Conservation (phyloP, 2,329 filamentous ascomycete genomes). For the Talaromyces sp. region DNA sequence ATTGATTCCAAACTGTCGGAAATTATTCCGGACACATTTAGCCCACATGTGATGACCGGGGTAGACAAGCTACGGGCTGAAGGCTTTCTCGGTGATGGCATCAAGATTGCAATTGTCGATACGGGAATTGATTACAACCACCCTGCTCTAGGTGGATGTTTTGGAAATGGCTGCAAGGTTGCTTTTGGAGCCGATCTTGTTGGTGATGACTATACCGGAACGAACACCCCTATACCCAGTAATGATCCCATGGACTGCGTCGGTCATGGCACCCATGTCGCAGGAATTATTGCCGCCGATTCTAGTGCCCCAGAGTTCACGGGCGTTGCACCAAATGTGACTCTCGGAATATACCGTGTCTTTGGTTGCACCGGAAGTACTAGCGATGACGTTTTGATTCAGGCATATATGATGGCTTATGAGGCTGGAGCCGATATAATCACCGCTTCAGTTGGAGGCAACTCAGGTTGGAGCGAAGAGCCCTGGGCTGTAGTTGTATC, state of each 20-base stretch:
- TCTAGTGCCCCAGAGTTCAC: slow-evolving; percentile 53
- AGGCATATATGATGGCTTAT: slow-evolving; percentile 58
- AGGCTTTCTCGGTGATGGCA: slow-evolving; percentile 21
- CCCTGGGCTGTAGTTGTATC: slow-evolving; percentile 18
- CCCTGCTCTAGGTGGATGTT: slow-evolving; percentile 62
- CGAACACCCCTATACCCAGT: slow-evolving; percentile 45
- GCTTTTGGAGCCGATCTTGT: slow-evolving; percentile 57
- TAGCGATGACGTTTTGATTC: slow-evolving; percentile 57
- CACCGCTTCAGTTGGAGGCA: slow-evolving; percentile 33
- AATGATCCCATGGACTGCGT: slow-evolving; percentile 54
- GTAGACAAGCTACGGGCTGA: slow-evolving; percentile 24
- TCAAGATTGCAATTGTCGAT: slow-evolving; percentile 22
- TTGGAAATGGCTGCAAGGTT: slow-evolving; percentile 58
- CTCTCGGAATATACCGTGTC: slow-evolving; percentile 55
- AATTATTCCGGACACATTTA: slow-evolving; percentile 2
- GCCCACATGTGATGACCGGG: slow-evolving; percentile 22
- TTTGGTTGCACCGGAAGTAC: slow-evolving; percentile 55
- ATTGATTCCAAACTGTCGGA: background rate
- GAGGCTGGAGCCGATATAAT: slow-evolving; percentile 52
- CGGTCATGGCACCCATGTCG: slow-evolving; percentile 61
- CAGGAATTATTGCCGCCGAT: slow-evolving; percentile 62
- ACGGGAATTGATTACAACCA: slow-evolving; percentile 59
- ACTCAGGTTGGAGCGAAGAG: slow-evolving; percentile 33
- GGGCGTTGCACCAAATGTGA: slow-evolving; percentile 57
- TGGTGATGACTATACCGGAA: slow-evolving; percentile 47